Conservation (phyloP, 257 asterid genomes). For the Solanum gracilifrons region DNA sequence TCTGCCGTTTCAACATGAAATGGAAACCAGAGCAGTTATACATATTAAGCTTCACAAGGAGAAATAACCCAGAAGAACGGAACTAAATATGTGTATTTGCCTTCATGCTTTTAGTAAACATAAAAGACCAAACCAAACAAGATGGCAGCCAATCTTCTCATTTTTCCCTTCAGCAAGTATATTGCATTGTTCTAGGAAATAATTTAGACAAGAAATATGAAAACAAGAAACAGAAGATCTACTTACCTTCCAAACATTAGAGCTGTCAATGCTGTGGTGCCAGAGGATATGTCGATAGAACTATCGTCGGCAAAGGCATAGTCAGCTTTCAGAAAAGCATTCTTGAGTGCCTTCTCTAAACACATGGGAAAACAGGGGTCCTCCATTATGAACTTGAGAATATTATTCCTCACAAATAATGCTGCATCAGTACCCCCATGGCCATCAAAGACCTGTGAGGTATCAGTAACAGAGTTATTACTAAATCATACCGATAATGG, state of each 20-base stretch:
- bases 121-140: neutral
- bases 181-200: neutral
- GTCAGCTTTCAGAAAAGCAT: constrained; percentile 75
- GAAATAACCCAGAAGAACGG: neutral
- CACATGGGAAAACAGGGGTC: constrained; percentile 59
- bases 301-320: constrained; percentile 64
- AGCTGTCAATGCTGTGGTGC: constrained; percentile 86
- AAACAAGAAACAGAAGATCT: neutral
- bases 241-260: constrained; percentile 64
- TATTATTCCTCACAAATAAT: constrained; percentile 48
- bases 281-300: constrained; percentile 78
- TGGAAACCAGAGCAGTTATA: neutral
- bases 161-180: neutral
- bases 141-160: neutral
- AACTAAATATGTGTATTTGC: neutral
- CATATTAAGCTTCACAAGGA: neutral
- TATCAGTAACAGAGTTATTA: neutral
- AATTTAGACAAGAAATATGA: neutral
- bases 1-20: neutral
- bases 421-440: constrained; percentile 98
- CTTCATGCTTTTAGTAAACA: neutral
- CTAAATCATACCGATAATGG: neutral
- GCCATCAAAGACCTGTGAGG: constrained; percentile 87
- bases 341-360: constrained; percentile 66
- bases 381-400: constrained; percentile 65